These are phyloP conservation scores for Rhizomucor miehei DNA, from an alignment of 371 early-diverging fungal species.

Conservation along the genomic window DNA sequence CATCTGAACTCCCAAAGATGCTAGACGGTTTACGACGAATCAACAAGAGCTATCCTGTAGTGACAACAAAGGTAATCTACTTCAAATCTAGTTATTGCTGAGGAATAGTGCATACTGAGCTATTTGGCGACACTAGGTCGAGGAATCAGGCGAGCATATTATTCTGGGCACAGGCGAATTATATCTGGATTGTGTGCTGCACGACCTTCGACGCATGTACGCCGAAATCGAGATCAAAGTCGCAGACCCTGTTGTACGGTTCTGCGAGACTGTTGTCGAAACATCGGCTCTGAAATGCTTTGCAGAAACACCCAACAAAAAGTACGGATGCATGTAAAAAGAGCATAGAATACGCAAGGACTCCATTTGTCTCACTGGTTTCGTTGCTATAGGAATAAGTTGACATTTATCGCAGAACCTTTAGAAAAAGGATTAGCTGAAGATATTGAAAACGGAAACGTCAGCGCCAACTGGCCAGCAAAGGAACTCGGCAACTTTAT, in stretches of 20 bases:
- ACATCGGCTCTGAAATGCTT: constrained; percentile 92
- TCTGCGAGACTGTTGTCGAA: constrained; percentile 95
- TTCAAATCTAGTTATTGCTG: not conserved
- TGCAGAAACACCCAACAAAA: constrained; percentile 97
- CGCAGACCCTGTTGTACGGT: constrained; percentile 93
- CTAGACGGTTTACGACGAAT: constrained; percentile 93
- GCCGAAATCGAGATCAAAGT: constrained; percentile 97
- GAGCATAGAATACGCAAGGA: no score
- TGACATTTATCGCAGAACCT: constrained; percentile 95
- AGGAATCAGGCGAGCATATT: constrained; percentile 97
- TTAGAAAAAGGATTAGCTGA: constrained; percentile 87
- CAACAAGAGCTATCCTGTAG: constrained; percentile 91
- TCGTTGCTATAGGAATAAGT: constrained; percentile 69
- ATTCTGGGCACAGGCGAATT: constrained; percentile 93
- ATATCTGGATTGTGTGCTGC: constrained; percentile 94
- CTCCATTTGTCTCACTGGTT: no score
- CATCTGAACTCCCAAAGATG: constrained; percentile 97
- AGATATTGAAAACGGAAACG: constrained; percentile 82
- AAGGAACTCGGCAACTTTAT: constrained; percentile 78
- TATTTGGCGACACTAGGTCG: constrained; percentile 50
- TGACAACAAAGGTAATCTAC: constrained; percentile 71
- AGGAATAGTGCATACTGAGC: not conserved
- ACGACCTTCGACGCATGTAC: constrained; percentile 92
- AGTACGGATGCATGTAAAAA: constrained; percentile 34
- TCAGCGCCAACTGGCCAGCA: constrained; percentile 73